Evolutionary conservation across 257 asterid genomes (phyloP), one percentile per base, ranked within the genome.

Genomic region (Przewalskia tangutica): DNA sequence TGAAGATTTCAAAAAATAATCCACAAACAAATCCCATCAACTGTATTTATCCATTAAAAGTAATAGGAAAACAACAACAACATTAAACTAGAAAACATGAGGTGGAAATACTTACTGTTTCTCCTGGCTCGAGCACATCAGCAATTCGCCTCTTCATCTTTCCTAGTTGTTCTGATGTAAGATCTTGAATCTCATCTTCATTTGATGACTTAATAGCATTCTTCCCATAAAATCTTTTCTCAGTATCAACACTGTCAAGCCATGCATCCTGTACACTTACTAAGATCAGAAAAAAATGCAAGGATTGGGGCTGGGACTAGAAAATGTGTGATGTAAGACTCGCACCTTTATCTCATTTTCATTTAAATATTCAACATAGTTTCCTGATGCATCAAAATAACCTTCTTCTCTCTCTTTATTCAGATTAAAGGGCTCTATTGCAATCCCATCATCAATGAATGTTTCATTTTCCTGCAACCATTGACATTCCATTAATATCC

Each of bases 331-430:
- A 63, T 20, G 84, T 36, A 14, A 14, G 32, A 42, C 64, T 36
- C 42, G 70, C 85, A 94, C 99, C 99, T 96, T 93, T 83, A 92
- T 88, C 86, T 91, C 91, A 81, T 92, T 87, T 79, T 84, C 87
- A 56, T 90, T 85, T 82, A 92, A 54, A 66, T 90, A 96, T 80
- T 94, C 98, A 53, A 96, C 95, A 79, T 93, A 96, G 87, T 96
- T 96, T 67, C 97, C 98, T 58, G 87, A 83, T 76, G 88, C 95
- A 92, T 96, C 99, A 84, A 96, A 96, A 87, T 92, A 96, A 51
- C 99, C 99, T 66, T 90, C 98, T 89, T 96, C 98, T 86, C 98
- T 91, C 91, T 96, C 99, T 88, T 88, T 86, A 14, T 88, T 86
- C 84, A 96, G 91, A 86, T 96, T 94, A 81, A 96, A 96, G 80